Base-by-base conservation (phyloP, 2,329 filamentous ascomycete genomes). In the Fusarium sp. region DNA sequence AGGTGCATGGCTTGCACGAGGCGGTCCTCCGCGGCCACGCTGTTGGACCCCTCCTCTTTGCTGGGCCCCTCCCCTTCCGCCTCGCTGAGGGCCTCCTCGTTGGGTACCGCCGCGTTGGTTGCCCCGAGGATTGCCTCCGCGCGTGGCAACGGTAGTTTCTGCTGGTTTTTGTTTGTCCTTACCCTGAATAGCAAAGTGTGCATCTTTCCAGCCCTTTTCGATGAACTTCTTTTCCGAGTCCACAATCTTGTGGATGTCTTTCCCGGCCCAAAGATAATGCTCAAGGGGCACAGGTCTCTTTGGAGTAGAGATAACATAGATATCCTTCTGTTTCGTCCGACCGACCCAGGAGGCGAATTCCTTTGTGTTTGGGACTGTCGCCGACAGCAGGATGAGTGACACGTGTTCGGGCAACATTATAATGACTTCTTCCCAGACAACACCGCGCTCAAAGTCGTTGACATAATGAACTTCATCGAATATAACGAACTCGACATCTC, bases 401-500 rank as follows among this genome's bases (percentile, higher is more conserved):
- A 99, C 94, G 81, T 99, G 96, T 78, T 97, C 94, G 0, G 96
- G 96, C 58, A 99, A 86, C 96, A 99, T 98, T 76, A 99, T 99
- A 77, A 99, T 99, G 75, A 99, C 96, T 81, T 99, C 96, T 80
- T 99, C 96, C 96, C 96, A 99, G 0, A 99, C 96, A 8, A 99
- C 96, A 76, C 96, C 96, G 81, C 96, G 89, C 79, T 98, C 96
- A 27, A 92, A 87, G 78, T 99, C 96, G 77, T 98, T 99, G 71
- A 99, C 95, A 78, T 99, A 99, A 81, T 99, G 96, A 3, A 99
- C 96, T 80, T 99, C 96, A 76, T 99, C 96, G 69, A 99, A 99
- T 51, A 99, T 98, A 73, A 99, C 96, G 78, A 97, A 99, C 73
- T 99, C 96, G 11, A 99, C 96, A 77, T 99, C 96, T 73, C 96